A percentile compares a stretch with the other conserved stretches of the same genome.
phyloP scores from a whole-genome alignment of 345 rosid species.

The Salix udensis region DNA sequence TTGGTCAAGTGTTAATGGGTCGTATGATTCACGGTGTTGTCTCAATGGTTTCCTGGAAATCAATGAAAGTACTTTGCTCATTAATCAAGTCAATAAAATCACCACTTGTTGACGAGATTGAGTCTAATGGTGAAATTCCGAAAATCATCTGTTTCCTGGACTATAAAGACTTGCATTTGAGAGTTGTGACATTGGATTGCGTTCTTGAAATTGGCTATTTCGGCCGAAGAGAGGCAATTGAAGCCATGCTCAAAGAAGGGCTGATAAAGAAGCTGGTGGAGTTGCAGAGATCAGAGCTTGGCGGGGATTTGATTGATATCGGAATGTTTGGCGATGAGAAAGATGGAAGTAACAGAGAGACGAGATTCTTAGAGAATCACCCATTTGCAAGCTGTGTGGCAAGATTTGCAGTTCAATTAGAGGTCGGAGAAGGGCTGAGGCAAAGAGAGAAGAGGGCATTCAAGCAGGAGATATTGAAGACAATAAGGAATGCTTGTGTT shows the following conservation, averaged over 20 bases:
- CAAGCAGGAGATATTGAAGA: slow-evolving; percentile 47
- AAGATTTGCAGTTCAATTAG: slow-evolving; percentile 65
- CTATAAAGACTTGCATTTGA: slow-evolving; percentile 38
- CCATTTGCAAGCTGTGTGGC: slow-evolving; percentile 73
- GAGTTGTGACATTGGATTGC: slow-evolving; percentile 44
- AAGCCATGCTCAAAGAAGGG: slow-evolving; percentile 46
- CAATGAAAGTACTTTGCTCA: slow-evolving; percentile 36
- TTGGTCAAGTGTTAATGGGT: slow-evolving; percentile 54
- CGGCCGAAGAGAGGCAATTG: slow-evolving; percentile 63
- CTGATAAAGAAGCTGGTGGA: slow-evolving; percentile 46
- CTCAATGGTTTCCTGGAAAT: slow-evolving; percentile 30
- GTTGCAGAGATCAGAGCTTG: slow-evolving; percentile 54
- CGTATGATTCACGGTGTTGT: slow-evolving; percentile 43
- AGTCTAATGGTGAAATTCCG: slow-evolving; percentile 43
- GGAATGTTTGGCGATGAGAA: slow-evolving; percentile 21
- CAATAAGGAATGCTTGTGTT: slow-evolving; percentile 42
- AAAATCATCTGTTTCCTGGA: slow-evolving; percentile 41
- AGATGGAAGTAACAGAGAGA: slow-evolving; percentile 1
- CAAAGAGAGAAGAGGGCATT: slow-evolving; percentile 62
- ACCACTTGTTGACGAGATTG: slow-evolving; percentile 56
- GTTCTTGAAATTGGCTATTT: slow-evolving; percentile 60
- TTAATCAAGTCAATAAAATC: slow-evolving; percentile 53
- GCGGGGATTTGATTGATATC: slow-evolving; percentile 56
- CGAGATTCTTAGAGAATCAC: slow-evolving; percentile 36
- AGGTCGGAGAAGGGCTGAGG: slow-evolving; percentile 72